A percentile compares a stretch with the other conserved stretches of the same genome.
Evolutionary conservation across 2,329 filamentous ascomycete genomes (phyloP).

Genomic region (Cercospora sojina): DNA sequence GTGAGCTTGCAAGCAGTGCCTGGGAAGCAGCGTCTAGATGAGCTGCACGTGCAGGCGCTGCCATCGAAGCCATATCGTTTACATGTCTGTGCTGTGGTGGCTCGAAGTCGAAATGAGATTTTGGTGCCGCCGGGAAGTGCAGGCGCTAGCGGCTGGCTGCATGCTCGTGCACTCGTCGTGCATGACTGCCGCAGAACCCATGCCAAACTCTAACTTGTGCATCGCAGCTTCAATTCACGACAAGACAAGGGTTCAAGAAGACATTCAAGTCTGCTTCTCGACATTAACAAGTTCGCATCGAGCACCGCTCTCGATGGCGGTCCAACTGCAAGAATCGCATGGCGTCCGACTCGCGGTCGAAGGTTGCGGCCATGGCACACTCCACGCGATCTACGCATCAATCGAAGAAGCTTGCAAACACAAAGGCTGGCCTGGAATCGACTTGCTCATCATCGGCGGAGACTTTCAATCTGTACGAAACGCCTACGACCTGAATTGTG

Average conservation of each 20-base stretch:
- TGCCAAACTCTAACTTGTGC: neutral
- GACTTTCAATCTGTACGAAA: slow-evolving; percentile 95
- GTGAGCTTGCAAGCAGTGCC: slow-evolving; percentile 15
- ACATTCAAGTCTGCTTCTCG: neutral
- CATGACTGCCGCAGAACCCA: neutral
- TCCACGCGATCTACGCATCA: slow-evolving; percentile 87
- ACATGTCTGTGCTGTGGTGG: neutral
- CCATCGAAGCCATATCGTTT: slow-evolving; percentile 1
- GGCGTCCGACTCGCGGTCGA: slow-evolving; percentile 74
- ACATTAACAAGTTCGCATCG: neutral
- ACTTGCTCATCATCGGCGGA: slow-evolving; percentile 90
- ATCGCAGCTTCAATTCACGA: neutral
- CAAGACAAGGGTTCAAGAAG: neutral
- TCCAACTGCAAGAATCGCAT: slow-evolving; percentile 10
- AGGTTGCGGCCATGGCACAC: slow-evolving; percentile 88
- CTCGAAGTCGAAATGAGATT: neutral
- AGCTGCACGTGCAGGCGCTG: neutral
- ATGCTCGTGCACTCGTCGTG: neutral
- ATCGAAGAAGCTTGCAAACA: slow-evolving; percentile 66
- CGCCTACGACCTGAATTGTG: slow-evolving; percentile 78
- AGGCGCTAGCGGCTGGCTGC: slow-evolving; percentile 15
- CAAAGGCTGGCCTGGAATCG: slow-evolving; percentile 76
- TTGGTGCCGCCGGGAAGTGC: neutral
- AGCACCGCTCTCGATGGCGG: neutral
- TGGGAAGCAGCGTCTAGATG: slow-evolving; percentile 12